Evolutionary conservation across 768 basidiomycete genomes (phyloP), one percentile per base, ranked within the genome.

Genomic region (Suillus plorans): DNA sequence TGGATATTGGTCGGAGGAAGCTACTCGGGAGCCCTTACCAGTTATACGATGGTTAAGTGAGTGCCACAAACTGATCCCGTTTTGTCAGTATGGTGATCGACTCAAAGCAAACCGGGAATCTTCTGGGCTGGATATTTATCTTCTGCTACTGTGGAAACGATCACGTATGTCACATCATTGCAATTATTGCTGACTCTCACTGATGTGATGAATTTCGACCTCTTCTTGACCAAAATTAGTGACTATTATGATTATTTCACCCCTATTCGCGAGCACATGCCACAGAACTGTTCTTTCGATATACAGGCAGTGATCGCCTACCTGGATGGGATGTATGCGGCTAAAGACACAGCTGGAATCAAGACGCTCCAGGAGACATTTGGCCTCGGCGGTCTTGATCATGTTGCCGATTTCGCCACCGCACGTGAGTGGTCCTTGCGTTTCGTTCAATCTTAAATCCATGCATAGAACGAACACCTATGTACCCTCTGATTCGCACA

Each of bases 281-380:
- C 89, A 2, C 67, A 68, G 67, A 92, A 92, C 74, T 92, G 91
- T 75, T 90, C 89, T 12, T 83, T 88, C 0, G 91, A 92, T 69
- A 81, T 91, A 39, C 77, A 89, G 73, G 82, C 82, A 6, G 89
- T 88, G 16, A 82, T 91, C 62, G 70, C 82, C 7, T 81, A 89
- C 68, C 76, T 91, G 42, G 90, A 91, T 70, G 60, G 79, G 61
- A 84, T 86, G 6, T 86, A 90, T 67, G 74, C 75, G 0, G 77
- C 78, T 6, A 78, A 79, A 0, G 78, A 86, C 74, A 31, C 9
- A 28, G 52, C 28, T 28, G 83, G 84, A 14, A 86, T 89, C 42
- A 74, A 85, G 63, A 69, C 67, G 28, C 73, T 91, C 64, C 88
- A 91, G 72, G 78, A 82, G 16, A 68, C 77, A 16, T 92, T 88